Evolutionary conservation across 148 eudicot genomes (phyloP).

Genomic region (Silene uniflora): DNA sequence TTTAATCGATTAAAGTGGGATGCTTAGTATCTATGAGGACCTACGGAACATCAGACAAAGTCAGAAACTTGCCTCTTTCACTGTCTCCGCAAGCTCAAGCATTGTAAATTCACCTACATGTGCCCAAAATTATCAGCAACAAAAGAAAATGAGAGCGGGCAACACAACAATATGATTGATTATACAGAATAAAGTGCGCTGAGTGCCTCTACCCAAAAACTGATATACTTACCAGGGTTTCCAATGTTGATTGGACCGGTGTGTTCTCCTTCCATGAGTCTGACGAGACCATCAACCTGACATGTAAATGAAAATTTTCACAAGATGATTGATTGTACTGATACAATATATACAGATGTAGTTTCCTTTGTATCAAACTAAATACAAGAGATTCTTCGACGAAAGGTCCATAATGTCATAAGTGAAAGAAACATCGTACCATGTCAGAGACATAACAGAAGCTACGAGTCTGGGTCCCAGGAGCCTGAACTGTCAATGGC

Average conservation of each 20-base stretch:
- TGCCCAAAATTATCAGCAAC: background rate
- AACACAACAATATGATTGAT: background rate
- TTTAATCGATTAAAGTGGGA: too few species aligned
- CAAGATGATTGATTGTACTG: background rate
- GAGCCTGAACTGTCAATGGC: constrained; percentile 88
- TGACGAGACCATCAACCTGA: constrained; percentile 94
- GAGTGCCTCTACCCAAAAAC: background rate
- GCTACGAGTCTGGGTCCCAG: constrained; percentile 96
- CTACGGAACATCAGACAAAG: background rate
- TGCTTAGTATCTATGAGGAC: too few species aligned
- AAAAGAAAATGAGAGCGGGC: background rate
- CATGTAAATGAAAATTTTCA: constrained; percentile 4
- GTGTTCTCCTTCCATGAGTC: constrained; percentile 91
- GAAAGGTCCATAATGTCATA: background rate
- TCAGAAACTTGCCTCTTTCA: constrained; percentile 67
- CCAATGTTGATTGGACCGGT: constrained; percentile 97
- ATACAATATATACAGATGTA: background rate
- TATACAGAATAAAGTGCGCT: background rate
- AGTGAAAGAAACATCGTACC: constrained; percentile 37
- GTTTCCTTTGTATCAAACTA: too few species aligned
- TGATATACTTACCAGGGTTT: constrained; percentile 57
- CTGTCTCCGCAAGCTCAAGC: constrained; percentile 96
- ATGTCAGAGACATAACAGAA: constrained; percentile 94
- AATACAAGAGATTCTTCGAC: background rate
- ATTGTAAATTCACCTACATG: constrained; percentile 92